A percentile compares a stretch with the other conserved stretches of the same genome.
These are phyloP conservation scores for Phytophthora cactorum DNA, from an alignment of 352 stramenopile species.

Conservation along the genomic window DNA sequence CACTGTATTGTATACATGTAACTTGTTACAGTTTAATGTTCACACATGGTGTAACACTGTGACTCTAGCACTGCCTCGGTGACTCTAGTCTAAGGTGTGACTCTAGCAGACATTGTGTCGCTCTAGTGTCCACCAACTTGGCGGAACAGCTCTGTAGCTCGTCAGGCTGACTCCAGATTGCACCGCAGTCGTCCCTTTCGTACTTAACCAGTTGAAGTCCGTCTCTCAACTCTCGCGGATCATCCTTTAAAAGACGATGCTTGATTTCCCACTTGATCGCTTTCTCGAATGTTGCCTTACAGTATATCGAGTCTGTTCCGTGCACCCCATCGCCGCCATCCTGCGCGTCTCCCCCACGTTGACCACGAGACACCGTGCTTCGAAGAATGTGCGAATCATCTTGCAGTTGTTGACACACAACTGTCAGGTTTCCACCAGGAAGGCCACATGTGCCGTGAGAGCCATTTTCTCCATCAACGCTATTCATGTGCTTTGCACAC, in stretches of 20 bases:
- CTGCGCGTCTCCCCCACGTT: constrained; percentile 12
- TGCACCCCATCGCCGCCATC: constrained; percentile 18
- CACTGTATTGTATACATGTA: too few relatives aligned
- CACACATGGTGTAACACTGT: too few relatives aligned
- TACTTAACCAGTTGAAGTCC: constrained; percentile 1
- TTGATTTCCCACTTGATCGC: neutral
- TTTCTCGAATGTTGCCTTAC: neutral
- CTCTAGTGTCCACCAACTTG: too few relatives aligned
- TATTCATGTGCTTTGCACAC: neutral
- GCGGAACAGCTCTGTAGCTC: too few relatives aligned
- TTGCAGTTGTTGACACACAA: constrained; percentile 1
- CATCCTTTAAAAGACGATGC: neutral
- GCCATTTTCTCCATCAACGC: neutral
- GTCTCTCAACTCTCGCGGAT: neutral
- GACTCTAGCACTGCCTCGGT: too few relatives aligned
- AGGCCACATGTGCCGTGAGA: constrained; percentile 10
- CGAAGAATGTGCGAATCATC: constrained; percentile 6
- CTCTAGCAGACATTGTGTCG: too few relatives aligned
- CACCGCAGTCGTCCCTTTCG: too few relatives aligned
- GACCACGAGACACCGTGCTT: constrained; percentile 12
- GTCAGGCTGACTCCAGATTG: too few relatives aligned
- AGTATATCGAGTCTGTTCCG: constrained; percentile 16
- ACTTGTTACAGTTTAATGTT: too few relatives aligned
- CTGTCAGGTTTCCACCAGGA: constrained; percentile 24
- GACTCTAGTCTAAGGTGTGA: too few relatives aligned